These are phyloP conservation scores for Flagelloscypha sp. DNA, from an alignment of 768 basidiomycete species.

Conservation along the genomic window DNA sequence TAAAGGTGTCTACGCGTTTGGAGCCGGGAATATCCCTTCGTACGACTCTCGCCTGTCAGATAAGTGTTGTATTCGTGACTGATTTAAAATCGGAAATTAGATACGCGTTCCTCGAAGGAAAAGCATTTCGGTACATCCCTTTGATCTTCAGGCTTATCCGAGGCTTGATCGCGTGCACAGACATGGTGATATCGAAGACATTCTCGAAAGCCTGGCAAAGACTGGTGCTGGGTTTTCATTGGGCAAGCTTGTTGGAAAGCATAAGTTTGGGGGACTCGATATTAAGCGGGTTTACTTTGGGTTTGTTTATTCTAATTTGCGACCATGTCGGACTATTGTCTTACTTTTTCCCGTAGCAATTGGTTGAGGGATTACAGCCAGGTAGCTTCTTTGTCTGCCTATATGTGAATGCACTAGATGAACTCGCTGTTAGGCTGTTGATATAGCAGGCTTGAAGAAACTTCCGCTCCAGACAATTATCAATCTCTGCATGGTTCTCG, in stretches of 20 bases:
- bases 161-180: too few species aligned
- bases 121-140: too few species aligned
- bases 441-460: constrained; percentile 74
- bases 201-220: constrained; percentile 53
- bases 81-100: constrained; percentile 22
- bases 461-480: constrained; percentile 73
- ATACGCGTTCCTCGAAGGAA: constrained; percentile 81
- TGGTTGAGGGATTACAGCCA: constrained; percentile 89
- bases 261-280: constrained; percentile 73
- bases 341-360: constrained; percentile 38
- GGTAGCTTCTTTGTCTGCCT: constrained; percentile 24
- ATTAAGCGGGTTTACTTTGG: constrained; percentile 81
- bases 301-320: constrained; percentile 25
- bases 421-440: constrained; percentile 51
- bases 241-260: constrained; percentile 45
- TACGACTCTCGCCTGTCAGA: constrained; percentile 22
- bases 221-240: constrained; percentile 51
- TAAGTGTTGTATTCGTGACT: constrained; percentile 9
- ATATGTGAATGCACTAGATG: background rate
- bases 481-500: constrained; percentile 83
- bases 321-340: constrained; percentile 1
- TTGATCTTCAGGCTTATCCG: too few species aligned
- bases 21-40: constrained; percentile 83
- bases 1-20: constrained; percentile 64
- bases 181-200: constrained; percentile 87